Evolutionary conservation across 495 filamentous ascomycete species (phyloP), one percentile per base, ranked within the genome.

Genomic region (Aspergillus mulundensis): DNA sequence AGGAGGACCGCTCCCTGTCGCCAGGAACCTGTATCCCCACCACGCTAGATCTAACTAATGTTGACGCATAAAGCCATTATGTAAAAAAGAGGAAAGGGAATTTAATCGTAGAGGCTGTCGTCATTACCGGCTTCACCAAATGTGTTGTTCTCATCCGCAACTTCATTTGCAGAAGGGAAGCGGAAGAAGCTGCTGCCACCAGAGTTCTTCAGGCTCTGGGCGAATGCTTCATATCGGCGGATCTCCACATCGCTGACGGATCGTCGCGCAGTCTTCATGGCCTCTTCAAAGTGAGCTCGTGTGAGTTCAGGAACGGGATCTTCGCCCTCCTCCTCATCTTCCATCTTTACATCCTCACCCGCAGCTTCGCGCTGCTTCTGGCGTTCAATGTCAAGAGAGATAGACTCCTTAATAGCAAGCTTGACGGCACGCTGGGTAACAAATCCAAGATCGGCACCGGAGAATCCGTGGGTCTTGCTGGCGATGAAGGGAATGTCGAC

Each of bases 351-450:
- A 54, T 84, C 83, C 68, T 87, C 85, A 58, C 90, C 93, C 58
- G 85, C 87, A 55, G 88, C 91, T 72, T 96, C 94, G 56, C 88
- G 91, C 60, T 84, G 84, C 81, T 95, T 96, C 60, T 78, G 77
- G 58, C 88, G 86, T 78, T 96, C 88, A 59, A 98, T 96, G 52
- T 97, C 92, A 48, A 80, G 67, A 11, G 83, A 74, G 71, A 98
- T 98, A n/a, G 91, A 82, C 74, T 98, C 86, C 83, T 97, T 98
- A 78, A 98, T 98, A 59, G 94, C 94, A 62, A 98, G 85, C 84
- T 98, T 98, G 81, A 96, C 93, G 57, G 94, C 94, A 68, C 94
- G 91, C 78, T 98, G 94, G 20, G 94, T 96, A 69, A 98, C 89
- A 80, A 97, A 98, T 62, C 93, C 95, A 70, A 98, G 84, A 88